phyloP scores from a whole-genome alignment of 1,284 basidiomycete species.

The Caloboletus inedulis region DNA sequence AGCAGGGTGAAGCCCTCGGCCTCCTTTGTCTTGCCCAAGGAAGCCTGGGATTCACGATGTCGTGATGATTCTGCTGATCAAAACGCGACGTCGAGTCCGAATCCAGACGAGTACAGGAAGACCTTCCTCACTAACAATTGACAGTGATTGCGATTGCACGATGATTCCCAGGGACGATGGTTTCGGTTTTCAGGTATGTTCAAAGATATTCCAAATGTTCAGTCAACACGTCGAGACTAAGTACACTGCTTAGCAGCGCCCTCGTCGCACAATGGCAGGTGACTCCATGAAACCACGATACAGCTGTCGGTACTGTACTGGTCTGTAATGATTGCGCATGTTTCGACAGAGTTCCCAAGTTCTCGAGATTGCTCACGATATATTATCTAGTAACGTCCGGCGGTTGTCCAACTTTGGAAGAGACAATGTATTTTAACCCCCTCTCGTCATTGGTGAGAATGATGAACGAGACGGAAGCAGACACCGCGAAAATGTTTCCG shows the following conservation, averaged over 20 bases:
- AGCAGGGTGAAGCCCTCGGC: too few relatives aligned
- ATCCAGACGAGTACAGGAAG: too few relatives aligned
- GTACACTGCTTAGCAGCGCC: not conserved
- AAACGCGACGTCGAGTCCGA: too few relatives aligned
- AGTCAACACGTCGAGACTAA: not conserved
- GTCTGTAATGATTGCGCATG: constrained; percentile 1
- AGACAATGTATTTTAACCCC: not conserved
- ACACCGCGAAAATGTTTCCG: not conserved
- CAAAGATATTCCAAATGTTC: not conserved
- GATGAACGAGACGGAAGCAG: not conserved
- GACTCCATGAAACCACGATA: not conserved
- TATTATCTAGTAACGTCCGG: not conserved
- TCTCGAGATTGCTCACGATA: constrained; percentile 8
- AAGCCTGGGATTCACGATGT: not conserved
- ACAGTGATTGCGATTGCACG: not conserved
- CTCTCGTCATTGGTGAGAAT: not conserved
- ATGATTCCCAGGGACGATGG: not conserved
- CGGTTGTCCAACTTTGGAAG: not conserved
- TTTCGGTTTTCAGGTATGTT: not conserved
- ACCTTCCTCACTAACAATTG: not conserved
- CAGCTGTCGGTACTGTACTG: too few relatives aligned
- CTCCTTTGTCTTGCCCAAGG: too few relatives aligned
- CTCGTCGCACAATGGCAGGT: not conserved
- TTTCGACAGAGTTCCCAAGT: constrained; percentile 6
- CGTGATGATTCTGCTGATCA: not conserved